Evolutionary conservation across 495 filamentous ascomycete genomes (phyloP), one percentile per base, ranked within the genome.

Genomic region (Opeltia flavorubescens): DNA sequence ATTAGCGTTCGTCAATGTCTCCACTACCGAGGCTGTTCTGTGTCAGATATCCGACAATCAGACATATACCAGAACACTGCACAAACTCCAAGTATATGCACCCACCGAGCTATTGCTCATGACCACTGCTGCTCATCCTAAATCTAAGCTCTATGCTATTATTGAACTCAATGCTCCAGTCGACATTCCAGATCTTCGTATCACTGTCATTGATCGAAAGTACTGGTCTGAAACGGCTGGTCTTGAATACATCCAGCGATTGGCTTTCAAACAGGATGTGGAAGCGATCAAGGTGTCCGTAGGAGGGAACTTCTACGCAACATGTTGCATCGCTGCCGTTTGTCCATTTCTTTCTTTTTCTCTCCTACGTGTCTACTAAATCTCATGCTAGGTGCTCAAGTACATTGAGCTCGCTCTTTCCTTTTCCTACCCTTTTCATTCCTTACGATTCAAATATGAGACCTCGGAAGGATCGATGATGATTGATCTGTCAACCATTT

Each of bases 391-490:
- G 86, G 82, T 72, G 6, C 64, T 96, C 50, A 85, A 86, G 55
- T 94, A 88, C 59, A 70, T 93, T 25, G 84, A 93, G 50, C 62
- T 80, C 1, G 74, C 74, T 2, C 63, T 81, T 21, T 60, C 66
- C n/a, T 63, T 76, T 44, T 71, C 71, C 1, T 94, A 95, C 55
- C 65, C 74, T 7, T 69, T 72, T 34, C 83, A 89, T 55, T 86
- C 88, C 15, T 72, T 98, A 25, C 78, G 86, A 1, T 82, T 95
- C 56, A 82, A 78, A 51, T 94, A 89, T 53, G 78, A 84, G 56
- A 80, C 85, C n/a, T 87, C 87, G 1, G 83, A 94, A 57, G 85
- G 87, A 17, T 82, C 86, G 0, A 94, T 98, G 91, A 83, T 89
- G 65, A 88, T 95, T 51, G 91, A 95, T 59, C 70, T 87, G 1